Conservation (phyloP, 192 early-diverging fungal genomes). For the Helicostylum pulchrum region DNA sequence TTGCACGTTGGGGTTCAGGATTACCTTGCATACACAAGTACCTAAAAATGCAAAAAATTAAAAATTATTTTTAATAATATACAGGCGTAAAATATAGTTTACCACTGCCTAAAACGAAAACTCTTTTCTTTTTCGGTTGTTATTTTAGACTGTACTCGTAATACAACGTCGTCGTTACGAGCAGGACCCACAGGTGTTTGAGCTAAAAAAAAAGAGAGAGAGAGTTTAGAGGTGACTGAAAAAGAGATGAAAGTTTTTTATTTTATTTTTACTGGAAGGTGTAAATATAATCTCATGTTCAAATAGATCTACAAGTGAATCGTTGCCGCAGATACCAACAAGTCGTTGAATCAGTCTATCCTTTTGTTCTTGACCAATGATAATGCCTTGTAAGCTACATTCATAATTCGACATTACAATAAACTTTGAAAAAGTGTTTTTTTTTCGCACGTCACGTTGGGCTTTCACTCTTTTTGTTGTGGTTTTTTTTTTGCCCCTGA, state of each 20-base stretch:
- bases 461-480: no score
- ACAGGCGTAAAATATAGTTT: no score
- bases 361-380: constrained; percentile 27
- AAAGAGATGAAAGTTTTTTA: background rate
- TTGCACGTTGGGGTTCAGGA: constrained; percentile 66
- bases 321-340: constrained; percentile 63
- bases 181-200: constrained; percentile 67
- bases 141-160: constrained; percentile 56
- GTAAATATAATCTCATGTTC: constrained; percentile 69
- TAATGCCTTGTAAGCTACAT: constrained; percentile 36
- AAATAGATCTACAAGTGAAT: constrained; percentile 49
- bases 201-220: constrained; percentile 30
- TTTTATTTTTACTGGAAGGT: constrained; percentile 60
- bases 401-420: constrained; percentile 30
- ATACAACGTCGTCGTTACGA: constrained; percentile 70
- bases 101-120: constrained; percentile 41
- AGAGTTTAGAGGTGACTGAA: background rate
- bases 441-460: background rate
- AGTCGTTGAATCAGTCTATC: constrained; percentile 57
- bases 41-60: constrained; percentile 34
- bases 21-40: constrained; percentile 59
- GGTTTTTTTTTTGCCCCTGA: no score
- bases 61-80: background rate
- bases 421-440: background rate
- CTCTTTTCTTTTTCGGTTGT: constrained; percentile 42